Base-by-base conservation (phyloP, 2,329 filamentous ascomycete genomes). In the Colletotrichum sp. region DNA sequence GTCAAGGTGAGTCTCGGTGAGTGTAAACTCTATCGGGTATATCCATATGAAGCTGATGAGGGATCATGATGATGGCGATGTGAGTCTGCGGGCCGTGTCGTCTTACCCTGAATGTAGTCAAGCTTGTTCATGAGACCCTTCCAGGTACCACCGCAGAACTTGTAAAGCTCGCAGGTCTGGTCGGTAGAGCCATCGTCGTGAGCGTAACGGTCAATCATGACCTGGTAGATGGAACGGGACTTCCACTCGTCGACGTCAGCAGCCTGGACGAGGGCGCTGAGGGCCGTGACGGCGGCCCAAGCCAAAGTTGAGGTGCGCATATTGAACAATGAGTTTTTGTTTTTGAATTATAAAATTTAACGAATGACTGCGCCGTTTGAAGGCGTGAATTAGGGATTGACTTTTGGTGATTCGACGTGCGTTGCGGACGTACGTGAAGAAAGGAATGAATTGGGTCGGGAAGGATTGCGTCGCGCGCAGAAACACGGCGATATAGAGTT, bases 71-170 rank as follows among this genome's bases (percentile, higher is more conserved):
- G 36, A 49, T 28, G 39, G 44, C 5, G 39, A 24, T 44, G 7
- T 44, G 10, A 28, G 24, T n/a, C 12, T 49, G 34, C 39, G 4
- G 21, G 36, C 28, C 26, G 24, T 24, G 6, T 24, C 44, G 44
- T 52, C 73, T 72, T 86, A 62, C 83, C 81, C 77, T 89, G 85
- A 77, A 90, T 89, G 78, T 90, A 90, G 80, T 89, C 88, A 66
- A 90, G 82, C 36, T 87, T 82, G 75, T 88, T 85, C 44, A 86
- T 87, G 49, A 90, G 82, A 18, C 89, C 89, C 67, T 82, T 78
- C 82, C 85, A 91, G 26, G 87, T 88, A 30, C 89, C 89, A 64
- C 88, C 88, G 75, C 89, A 91, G 80, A 90, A 90, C 32, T 80
- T 79, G 68, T 72, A 78, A 34, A 75, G 78, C 71, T 85, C 81